Conservation (phyloP, 2,329 filamentous ascomycete species). For the Hypoxylon sp. region DNA sequence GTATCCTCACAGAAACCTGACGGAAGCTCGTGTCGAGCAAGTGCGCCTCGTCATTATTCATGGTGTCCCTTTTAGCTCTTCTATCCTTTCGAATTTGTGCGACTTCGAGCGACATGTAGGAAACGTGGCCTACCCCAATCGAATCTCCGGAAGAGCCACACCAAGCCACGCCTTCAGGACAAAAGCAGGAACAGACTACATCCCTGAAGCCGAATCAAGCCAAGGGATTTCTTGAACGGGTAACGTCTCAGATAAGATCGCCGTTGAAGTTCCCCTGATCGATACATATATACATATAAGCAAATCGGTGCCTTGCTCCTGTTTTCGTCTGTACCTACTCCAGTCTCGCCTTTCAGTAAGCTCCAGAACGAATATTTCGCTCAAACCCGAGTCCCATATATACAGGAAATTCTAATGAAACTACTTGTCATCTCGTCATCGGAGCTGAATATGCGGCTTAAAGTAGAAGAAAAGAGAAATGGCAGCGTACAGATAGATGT, state of each 20-base stretch:
- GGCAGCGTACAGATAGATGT: conserved; percentile 11
- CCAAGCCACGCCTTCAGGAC: conserved; percentile 10
- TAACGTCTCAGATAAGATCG: background rate
- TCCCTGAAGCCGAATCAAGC: conserved; percentile 11
- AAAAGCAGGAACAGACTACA: background rate
- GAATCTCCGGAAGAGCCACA: conserved; percentile 35
- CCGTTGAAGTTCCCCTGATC: conserved; percentile 3
- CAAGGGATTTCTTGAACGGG: conserved; percentile 16
- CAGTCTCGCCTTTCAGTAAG: background rate
- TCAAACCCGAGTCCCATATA: background rate
- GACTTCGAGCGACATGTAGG: background rate
- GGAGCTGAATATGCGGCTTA: conserved; percentile 19
- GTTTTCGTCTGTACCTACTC: background rate
- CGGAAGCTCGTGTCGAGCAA: background rate
- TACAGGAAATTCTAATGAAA: background rate
- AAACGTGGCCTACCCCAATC: conserved; percentile 30
- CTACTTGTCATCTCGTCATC: background rate
- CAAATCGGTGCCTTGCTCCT: conserved; percentile 3
- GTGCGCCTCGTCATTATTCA: background rate
- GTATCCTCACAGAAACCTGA: background rate
- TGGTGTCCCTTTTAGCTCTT: conserved; percentile 1
- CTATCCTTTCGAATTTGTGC: conserved; percentile 5
- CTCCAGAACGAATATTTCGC: background rate
- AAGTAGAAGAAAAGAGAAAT: conserved; percentile 4
- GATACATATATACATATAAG: conserved; percentile 7